Base-by-base conservation (phyloP, 345 rosid species). In the Aquilaria sinensis region DNA sequence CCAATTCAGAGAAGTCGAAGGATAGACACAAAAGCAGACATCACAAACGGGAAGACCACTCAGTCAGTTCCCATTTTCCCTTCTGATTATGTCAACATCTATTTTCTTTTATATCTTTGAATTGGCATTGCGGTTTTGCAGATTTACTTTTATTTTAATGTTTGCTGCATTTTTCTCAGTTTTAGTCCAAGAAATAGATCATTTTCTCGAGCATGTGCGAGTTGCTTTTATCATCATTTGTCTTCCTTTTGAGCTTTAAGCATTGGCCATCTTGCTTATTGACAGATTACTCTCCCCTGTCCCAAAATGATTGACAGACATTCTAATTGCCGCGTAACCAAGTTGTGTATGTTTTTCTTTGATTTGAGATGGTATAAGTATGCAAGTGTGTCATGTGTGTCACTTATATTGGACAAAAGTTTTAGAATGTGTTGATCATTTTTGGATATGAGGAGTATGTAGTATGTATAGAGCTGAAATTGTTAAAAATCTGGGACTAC, bases 1-100 rank as follows among this genome's bases (percentile, higher is more conserved):
- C 43, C 8, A 68, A 60, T 23, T 41, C 92, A 90, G 99, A 85
- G 66, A 90, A 83, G 81, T 84, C 86, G 0, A 84, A 77, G 84
- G 95, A 86, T 73, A 81, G 80, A 74, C 72, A 51, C 52, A 78
- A 68, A 72, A 75, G 75, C 73, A 85, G 83, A 70, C 79, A 71
- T 60, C 70, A 55, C 10, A 82, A 78, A 71, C 77, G 70, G 33
- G 77, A 82, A 13, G 62, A 57, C 49, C 31, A 47, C 37, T 60
- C 16, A 62, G 98, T 93, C 73, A 77, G 85, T 63, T 67, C 53
- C 73, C 51, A 66, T 72, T n/a, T 61, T 50, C 57, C 51, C 43
- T 50, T 14, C 56, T 55, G n/a, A 55, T 16, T 51, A 37, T 65
- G 43, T 34, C 2, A 31, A 31, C 31, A 34, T 67, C 51, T 53